These are phyloP conservation scores for Isatis lusitanica DNA, from an alignment of 441 rosid species.

Conservation along the genomic window DNA sequence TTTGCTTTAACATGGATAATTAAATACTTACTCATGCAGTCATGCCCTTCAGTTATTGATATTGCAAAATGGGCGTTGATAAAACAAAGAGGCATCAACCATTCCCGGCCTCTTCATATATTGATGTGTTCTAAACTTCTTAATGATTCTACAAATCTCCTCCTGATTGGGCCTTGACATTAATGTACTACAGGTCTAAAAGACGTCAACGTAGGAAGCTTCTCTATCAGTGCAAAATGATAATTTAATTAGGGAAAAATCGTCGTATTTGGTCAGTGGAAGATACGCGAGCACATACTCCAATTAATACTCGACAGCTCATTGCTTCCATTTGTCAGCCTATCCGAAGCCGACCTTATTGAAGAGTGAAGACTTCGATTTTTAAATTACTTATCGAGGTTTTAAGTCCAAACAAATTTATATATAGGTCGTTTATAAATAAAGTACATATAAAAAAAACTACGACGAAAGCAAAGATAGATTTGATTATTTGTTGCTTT, in stretches of 20 bases:
- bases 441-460: background rate
- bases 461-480: background rate
- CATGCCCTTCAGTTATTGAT: background rate
- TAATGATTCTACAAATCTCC: background rate
- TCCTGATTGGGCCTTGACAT: background rate
- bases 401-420: background rate
- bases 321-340: constrained; percentile 36
- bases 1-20: background rate
- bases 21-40: background rate
- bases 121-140: background rate
- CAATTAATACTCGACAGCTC: constrained; percentile 35
- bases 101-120: background rate
- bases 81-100: background rate
- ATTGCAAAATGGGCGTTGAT: background rate
- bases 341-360: constrained; percentile 32
- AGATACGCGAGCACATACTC: constrained; percentile 27
- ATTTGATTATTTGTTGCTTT: background rate
- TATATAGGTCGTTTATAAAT: background rate
- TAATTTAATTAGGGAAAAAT: constrained; percentile 1
- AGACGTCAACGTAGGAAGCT: background rate
- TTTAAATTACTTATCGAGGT: background rate
- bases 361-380: constrained; percentile 23
- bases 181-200: background rate
- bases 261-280: constrained; percentile 14
- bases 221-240: background rate